Evolutionary conservation across 371 early-diverging fungal species (phyloP).

Genomic region (Actinomortierella ambigua): DNA sequence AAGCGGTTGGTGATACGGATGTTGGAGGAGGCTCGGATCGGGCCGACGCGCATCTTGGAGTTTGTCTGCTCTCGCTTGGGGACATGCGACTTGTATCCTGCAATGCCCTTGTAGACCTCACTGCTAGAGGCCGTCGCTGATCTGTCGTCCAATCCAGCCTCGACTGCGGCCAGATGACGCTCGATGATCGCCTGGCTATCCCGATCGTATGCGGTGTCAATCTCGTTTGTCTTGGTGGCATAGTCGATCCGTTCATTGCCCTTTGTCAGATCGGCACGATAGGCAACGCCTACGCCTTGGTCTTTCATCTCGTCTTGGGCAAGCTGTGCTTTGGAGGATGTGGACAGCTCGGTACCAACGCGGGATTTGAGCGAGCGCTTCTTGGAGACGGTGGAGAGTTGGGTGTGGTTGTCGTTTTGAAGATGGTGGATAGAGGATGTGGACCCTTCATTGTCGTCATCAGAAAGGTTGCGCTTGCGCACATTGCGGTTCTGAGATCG

Average conservation of each 20-base stretch:
- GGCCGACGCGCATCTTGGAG: conserved; percentile 75
- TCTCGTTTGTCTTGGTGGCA: conserved; percentile 53
- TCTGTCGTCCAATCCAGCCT: conserved; percentile 32
- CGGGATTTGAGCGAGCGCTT: conserved; percentile 16
- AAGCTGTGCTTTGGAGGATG: neutral
- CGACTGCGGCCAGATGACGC: conserved; percentile 35
- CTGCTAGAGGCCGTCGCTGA: conserved; percentile 10
- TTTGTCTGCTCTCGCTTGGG: conserved; percentile 61
- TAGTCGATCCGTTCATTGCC: conserved; percentile 53
- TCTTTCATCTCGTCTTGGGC: conserved; percentile 50
- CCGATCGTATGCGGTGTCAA: conserved; percentile 30
- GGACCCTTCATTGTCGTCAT: conserved; percentile 49
- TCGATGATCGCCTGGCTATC: conserved; percentile 47
- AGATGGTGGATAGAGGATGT: conserved; percentile 41
- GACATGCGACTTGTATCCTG: conserved; percentile 68
- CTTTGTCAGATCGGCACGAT: conserved; percentile 57
- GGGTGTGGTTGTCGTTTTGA: conserved; percentile 42
- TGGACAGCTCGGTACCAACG: conserved; percentile 29
- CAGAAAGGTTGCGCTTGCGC: conserved; percentile 56
- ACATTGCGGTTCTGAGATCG: conserved; percentile 57
- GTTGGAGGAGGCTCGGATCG: conserved; percentile 82
- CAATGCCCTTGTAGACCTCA: conserved; percentile 61
- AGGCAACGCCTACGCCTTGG: conserved; percentile 53
- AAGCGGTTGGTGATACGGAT: conserved; percentile 87
- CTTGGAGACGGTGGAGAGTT: conserved; percentile 39